Base-by-base conservation (phyloP, 2,329 filamentous ascomycete species). In the Xylaria sp. region DNA sequence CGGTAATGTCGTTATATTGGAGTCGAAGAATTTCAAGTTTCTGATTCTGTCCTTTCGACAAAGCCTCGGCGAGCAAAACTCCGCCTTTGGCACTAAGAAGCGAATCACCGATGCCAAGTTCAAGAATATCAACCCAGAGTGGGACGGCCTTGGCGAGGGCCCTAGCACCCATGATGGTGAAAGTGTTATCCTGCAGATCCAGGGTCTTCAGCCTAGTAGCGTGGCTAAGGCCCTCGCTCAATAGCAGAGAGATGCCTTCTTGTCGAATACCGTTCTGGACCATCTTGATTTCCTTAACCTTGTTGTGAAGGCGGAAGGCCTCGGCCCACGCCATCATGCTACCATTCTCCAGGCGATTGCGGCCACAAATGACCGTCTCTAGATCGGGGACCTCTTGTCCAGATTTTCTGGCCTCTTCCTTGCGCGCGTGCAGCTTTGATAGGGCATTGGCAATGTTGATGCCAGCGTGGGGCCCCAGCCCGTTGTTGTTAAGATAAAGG, bases 401-500 rank as follows among this genome's bases (percentile, higher is more conserved):
- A 35, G 85, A 81, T 73, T 90, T 89, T 67, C 89, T 85, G 13
- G 91, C 91, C 58, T 87, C 87, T 67, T 88, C 88, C 80, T 98
- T 98, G 80, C 92, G 93, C 65, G 85, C 85, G 59, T 96, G 91
- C 38, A 99, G 88, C 66, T 88, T 85, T 19, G 87, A 90, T 56
- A 99, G 88, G 6, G 95, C 91, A 74, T 97, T 89, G 51, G 94
- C 95, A 70, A 99, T 89, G 55, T 95, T 83, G 46, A 91, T 92
- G 60, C 95, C 95, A 9, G 94, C 94, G 64, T 93, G 89, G 21
- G 95, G 95, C 11, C 95, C 95, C 37, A 99, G 87, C 27, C 95
- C 95, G 77, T 99, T 99, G 84, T 99, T 99, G 84, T 98, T 98
- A 60, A 99, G 87, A 78, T 96, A 92, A 27, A 99, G 87, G 77